phyloP scores from a whole-genome alignment of 371 early-diverging fungal genomes.

The Mucor velutinosus region DNA sequence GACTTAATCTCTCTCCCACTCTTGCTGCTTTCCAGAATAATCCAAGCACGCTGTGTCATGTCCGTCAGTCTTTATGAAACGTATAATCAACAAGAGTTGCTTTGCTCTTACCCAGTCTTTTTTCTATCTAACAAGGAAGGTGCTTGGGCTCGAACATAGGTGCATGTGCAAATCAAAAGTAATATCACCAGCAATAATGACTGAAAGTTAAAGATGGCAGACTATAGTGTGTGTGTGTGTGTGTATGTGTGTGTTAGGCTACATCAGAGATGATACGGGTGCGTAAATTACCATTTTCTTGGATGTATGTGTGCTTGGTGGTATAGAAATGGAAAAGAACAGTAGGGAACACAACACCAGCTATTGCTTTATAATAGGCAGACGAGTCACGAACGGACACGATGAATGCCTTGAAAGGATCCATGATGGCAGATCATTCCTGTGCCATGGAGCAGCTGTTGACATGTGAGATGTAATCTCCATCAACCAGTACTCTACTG shows the following conservation, averaged over 20 bases:
- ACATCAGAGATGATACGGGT: background rate
- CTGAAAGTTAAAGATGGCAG: slow-evolving; percentile 82
- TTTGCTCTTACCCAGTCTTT: slow-evolving; percentile 59
- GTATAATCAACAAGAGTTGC: background rate
- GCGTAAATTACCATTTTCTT: background rate
- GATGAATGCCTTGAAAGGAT: background rate
- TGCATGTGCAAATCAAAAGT: slow-evolving; percentile 77
- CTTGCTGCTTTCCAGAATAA: slow-evolving; percentile 92
- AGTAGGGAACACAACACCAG: background rate
- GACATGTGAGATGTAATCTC: background rate
- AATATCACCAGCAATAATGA: slow-evolving; percentile 75
- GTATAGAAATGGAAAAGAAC: background rate
- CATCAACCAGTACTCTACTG: no score
- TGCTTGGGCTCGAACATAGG: slow-evolving; percentile 74
- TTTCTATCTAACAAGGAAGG: slow-evolving; percentile 73
- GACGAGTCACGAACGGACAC: background rate
- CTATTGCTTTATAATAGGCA: background rate
- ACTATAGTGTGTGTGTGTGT: slow-evolving; percentile 36
- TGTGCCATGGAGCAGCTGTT: no score
- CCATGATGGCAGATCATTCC: background rate
- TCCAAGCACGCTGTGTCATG: slow-evolving; percentile 64
- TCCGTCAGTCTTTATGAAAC: background rate
- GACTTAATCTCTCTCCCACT: slow-evolving; percentile 87
- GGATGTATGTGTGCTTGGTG: background rate
- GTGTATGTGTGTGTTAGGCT: background rate